A percentile compares a stretch with the other conserved stretches of the same genome.
phyloP scores from a whole-genome alignment of 2,329 filamentous ascomycete genomes.

The Fusarium oligoseptatum region DNA sequence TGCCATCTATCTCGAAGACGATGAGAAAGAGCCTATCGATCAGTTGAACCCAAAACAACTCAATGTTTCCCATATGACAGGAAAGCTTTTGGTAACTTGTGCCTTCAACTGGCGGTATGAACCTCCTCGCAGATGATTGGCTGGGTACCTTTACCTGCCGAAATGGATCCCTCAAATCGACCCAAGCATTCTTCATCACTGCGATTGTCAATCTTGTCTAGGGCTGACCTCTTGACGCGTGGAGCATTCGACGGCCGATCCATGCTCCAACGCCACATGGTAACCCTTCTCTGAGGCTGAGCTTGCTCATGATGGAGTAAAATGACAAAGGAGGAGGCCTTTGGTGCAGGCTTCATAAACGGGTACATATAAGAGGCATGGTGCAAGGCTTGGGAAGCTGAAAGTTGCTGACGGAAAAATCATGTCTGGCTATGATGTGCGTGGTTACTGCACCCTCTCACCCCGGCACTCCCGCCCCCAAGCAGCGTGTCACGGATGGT shows the following conservation, averaged over 20 bases:
- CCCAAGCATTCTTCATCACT: background rate
- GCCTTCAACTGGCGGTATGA: background rate
- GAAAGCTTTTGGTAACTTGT: background rate
- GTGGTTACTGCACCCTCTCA: background rate
- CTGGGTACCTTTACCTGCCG: background rate
- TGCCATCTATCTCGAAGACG: background rate
- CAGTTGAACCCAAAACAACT: background rate
- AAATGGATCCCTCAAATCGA: background rate
- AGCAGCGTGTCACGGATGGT: background rate
- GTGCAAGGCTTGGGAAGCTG: background rate
- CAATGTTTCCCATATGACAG: background rate
- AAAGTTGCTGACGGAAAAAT: background rate
- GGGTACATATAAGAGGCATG: background rate
- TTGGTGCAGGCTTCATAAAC: background rate
- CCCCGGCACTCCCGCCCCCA: background rate
- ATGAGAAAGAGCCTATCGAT: background rate
- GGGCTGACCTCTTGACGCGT: background rate
- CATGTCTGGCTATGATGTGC: background rate
- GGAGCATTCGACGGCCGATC: background rate
- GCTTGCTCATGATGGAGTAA: background rate
- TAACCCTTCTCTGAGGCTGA: background rate
- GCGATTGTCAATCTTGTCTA: background rate
- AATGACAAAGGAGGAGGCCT: background rate
- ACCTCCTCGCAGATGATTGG: background rate
- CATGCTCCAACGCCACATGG: constrained; percentile 4